Percentiles rank a stretch among this genome's conserved stretches.
Conservation (phyloP, 768 basidiomycete species). For the Crepidotus variabilis region DNA sequence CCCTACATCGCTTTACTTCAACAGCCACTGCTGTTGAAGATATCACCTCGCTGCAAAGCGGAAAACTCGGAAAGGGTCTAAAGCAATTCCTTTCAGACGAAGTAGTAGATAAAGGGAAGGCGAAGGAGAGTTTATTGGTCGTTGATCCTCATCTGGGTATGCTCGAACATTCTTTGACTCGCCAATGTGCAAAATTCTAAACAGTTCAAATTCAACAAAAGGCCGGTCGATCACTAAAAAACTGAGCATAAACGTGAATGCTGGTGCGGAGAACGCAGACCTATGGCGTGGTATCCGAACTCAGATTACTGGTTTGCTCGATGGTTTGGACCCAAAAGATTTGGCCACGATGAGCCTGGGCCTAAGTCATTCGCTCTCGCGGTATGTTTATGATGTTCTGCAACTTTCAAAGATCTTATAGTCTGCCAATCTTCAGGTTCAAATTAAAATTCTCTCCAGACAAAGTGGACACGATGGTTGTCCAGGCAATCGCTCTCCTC, state of each 20-base stretch:
- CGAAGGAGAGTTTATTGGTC: slow-evolving; percentile 81
- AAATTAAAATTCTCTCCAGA: slow-evolving; percentile 99
- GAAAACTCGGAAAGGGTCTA: slow-evolving; percentile 88
- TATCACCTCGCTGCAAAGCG: slow-evolving; percentile 86
- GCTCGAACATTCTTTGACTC: slow-evolving; percentile 20
- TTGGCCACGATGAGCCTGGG: slow-evolving; percentile 97
- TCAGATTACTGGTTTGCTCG: slow-evolving; percentile 82
- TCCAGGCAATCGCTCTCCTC: slow-evolving; percentile 95
- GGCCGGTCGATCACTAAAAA: slow-evolving; percentile 90
- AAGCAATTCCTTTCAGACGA: slow-evolving; percentile 91
- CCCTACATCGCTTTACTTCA: slow-evolving; percentile 93
- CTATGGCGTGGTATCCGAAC: slow-evolving; percentile 94
- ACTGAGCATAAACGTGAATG: slow-evolving; percentile 83
- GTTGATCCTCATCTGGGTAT: slow-evolving; percentile 88
- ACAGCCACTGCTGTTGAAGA: slow-evolving; percentile 98
- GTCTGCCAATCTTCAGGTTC: slow-evolving; percentile 51
- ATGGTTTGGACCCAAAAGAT: slow-evolving; percentile 91
- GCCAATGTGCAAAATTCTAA: not conserved
- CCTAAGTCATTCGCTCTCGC: slow-evolving; percentile 93
- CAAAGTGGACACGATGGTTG: slow-evolving; percentile 99
- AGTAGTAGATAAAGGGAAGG: slow-evolving; percentile 85
- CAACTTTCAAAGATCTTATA: not conserved
- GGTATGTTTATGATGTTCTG: slow-evolving; percentile 43
- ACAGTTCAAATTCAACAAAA: slow-evolving; percentile 23
- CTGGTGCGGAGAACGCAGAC: slow-evolving; percentile 53